Conservation (phyloP, 1,139 yeast species). For the Taphrina wiesneri region DNA sequence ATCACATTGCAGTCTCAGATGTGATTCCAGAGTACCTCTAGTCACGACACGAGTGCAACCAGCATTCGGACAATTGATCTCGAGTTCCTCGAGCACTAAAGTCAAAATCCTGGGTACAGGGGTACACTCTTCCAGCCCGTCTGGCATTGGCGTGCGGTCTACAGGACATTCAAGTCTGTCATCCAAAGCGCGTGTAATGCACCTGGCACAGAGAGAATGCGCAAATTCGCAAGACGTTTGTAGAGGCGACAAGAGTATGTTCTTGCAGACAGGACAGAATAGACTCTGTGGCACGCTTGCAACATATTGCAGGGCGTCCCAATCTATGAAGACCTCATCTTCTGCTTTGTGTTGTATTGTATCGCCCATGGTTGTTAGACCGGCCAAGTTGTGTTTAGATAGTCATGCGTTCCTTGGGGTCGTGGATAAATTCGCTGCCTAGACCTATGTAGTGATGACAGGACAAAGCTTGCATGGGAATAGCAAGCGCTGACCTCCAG, state of each 20-base stretch:
- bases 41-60: conserved; percentile 3
- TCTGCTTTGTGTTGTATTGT: neutral
- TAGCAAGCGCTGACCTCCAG: too few species aligned
- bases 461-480: too few species aligned
- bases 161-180: conserved; percentile 28
- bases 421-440: too few species aligned
- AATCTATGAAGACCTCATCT: conserved; percentile 8
- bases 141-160: conserved; percentile 20
- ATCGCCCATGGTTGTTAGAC: neutral
- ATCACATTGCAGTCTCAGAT: conserved; percentile 4
- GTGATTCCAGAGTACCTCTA: conserved; percentile 11
- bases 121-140: conserved; percentile 15
- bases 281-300: conserved; percentile 18
- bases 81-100: conserved; percentile 17
- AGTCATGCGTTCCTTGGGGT: neutral
- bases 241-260: conserved; percentile 9
- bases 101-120: conserved; percentile 8
- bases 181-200: conserved; percentile 19
- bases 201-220: conserved; percentile 22
- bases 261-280: conserved; percentile 27
- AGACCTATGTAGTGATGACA: too few species aligned
- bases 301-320: conserved; percentile 14
- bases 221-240: conserved; percentile 19
- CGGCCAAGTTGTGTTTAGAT: neutral
- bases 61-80: conserved; percentile 16